These are phyloP conservation scores for Colletotrichum sp. DNA, from an alignment of 2,329 filamentous ascomycete species.

Conservation along the genomic window DNA sequence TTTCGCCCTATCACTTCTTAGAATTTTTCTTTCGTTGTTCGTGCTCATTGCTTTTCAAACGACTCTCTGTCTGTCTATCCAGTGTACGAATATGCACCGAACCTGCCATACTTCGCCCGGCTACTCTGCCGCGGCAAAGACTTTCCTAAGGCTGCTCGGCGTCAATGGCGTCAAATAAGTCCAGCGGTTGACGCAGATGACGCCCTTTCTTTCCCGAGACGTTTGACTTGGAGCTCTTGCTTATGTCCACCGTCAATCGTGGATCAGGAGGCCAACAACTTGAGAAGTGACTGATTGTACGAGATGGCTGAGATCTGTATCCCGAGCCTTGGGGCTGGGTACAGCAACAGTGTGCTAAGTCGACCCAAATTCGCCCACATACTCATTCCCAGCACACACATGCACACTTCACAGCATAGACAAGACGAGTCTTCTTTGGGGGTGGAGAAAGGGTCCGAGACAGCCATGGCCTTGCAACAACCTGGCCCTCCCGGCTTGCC, in stretches of 20 bases:
- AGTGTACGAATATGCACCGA: neutral
- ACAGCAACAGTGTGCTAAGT: neutral
- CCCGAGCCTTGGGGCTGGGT: neutral
- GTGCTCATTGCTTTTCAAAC: constrained; percentile 13
- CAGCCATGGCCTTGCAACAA: constrained; percentile 15
- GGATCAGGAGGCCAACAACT: constrained; percentile 5
- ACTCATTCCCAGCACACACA: neutral
- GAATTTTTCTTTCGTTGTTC: constrained; percentile 7
- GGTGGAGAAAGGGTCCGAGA: constrained; percentile 21
- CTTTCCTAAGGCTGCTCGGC: neutral
- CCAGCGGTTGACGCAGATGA: constrained; percentile 13
- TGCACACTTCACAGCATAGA: neutral
- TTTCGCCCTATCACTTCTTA: constrained; percentile 21
- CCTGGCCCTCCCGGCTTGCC: constrained; percentile 11
- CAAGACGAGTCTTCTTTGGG: constrained; percentile 4
- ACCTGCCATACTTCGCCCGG: neutral
- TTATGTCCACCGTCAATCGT: constrained; percentile 2
- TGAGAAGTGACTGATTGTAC: neutral
- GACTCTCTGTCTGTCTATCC: neutral
- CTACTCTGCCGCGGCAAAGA: neutral
- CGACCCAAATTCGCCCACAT: neutral
- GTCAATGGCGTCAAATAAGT: constrained; percentile 19
- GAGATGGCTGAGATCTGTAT: constrained; percentile 3
- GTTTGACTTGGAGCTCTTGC: constrained; percentile 17
- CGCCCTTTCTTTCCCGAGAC: constrained; percentile 7